These are phyloP conservation scores for Rhizopogon vesiculosus DNA, from an alignment of 768 basidiomycete genomes.

Conservation along the genomic window DNA sequence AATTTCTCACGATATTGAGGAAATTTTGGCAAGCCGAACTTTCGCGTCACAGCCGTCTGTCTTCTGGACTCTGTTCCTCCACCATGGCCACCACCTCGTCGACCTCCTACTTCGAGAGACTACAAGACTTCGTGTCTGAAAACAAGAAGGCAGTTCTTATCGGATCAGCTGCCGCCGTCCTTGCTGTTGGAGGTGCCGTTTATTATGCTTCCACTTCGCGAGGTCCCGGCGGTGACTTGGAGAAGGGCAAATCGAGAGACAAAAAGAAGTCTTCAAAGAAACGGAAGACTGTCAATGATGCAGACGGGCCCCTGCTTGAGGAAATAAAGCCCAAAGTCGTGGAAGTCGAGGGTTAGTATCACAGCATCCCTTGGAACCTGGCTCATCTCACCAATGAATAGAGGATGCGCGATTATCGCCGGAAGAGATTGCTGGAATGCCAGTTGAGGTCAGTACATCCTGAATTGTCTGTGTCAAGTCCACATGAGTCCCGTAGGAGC, in stretches of 20 bases:
- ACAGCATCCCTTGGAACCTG: neutral
- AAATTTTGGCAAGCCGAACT: constrained; percentile 2
- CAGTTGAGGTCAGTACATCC: constrained; percentile 45
- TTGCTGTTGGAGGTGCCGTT: constrained; percentile 70
- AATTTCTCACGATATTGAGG: neutral
- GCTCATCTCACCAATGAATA: constrained; percentile 11
- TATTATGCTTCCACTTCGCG: constrained; percentile 59
- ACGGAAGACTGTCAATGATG: constrained; percentile 51
- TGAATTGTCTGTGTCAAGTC: neutral
- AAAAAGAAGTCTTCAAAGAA: constrained; percentile 52
- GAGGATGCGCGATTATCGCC: constrained; percentile 41
- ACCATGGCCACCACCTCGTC: constrained; percentile 14
- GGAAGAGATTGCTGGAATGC: constrained; percentile 54
- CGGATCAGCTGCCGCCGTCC: constrained; percentile 64
- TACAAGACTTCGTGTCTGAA: constrained; percentile 66
- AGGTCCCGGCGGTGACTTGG: constrained; percentile 31
- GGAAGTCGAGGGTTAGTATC: constrained; percentile 26
- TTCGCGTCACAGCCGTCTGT: neutral
- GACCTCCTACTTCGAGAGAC: constrained; percentile 49
- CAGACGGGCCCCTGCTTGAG: constrained; percentile 77
- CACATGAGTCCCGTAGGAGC: constrained; percentile 45
- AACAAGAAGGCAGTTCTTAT: constrained; percentile 75
- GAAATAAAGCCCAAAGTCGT: constrained; percentile 51
- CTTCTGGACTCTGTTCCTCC: neutral
- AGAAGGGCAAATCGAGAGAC: constrained; percentile 47